Evolutionary conservation across 768 basidiomycete genomes (phyloP).

Genomic region (Sarcomyxa edulis): DNA sequence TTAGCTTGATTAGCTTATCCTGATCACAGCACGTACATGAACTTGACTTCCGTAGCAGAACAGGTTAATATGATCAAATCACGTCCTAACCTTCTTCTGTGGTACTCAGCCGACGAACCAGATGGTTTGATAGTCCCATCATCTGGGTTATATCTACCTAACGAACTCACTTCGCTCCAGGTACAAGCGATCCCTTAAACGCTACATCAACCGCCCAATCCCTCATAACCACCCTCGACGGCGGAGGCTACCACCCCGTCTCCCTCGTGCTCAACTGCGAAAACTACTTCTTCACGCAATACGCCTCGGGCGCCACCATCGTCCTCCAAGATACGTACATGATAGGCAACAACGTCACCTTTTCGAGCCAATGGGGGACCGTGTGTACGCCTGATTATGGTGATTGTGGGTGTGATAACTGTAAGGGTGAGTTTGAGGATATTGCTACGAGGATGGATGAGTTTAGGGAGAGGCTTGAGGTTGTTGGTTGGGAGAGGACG

Average conservation of each 20-base stretch:
- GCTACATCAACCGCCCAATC: conserved; percentile 50
- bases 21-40: conserved; percentile 51
- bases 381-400: conserved; percentile 62
- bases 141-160: no score
- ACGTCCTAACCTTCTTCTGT: conserved; percentile 62
- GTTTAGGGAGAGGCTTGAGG: conserved; percentile 51
- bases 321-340: conserved; percentile 65
- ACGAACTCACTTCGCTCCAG: no score
- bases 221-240: conserved; percentile 54
- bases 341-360: conserved; percentile 59
- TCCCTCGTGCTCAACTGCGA: conserved; percentile 62
- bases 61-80: conserved; percentile 68
- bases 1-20: neutral
- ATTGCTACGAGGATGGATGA: conserved; percentile 64
- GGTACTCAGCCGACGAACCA: conserved; percentile 75
- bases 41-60: conserved; percentile 52
- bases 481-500: conserved; percentile 62
- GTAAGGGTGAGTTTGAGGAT: conserved; percentile 66
- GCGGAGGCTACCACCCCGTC: conserved; percentile 60
- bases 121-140: no score
- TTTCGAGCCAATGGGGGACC: conserved; percentile 56
- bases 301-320: conserved; percentile 62
- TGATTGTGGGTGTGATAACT: conserved; percentile 71
- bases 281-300: conserved; percentile 58
- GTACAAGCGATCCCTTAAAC: conserved; percentile 60